Percentiles rank a stretch among this genome's conserved stretches.
Evolutionary conservation across 208 protist genomes (phyloP).

Genomic region (Trypanosoma brucei): DNA sequence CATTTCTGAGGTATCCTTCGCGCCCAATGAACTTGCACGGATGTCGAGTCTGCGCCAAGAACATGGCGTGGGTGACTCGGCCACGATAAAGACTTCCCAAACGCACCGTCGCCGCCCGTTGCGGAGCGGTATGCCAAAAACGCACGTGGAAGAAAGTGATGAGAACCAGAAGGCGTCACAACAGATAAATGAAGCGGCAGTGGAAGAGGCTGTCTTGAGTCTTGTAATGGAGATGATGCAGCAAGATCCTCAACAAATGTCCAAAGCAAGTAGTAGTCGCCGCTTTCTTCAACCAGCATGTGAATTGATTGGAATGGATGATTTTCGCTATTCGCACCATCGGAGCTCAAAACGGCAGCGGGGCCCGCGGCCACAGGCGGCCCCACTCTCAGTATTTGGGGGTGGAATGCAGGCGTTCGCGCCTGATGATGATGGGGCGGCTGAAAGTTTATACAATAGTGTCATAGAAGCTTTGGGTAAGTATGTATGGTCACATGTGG

Average conservation of each 20-base stretch:
- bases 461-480: constrained; percentile 46
- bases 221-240: constrained; percentile 26
- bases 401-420: constrained; percentile 47
- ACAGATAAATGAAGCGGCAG: constrained; percentile 16
- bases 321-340: constrained; percentile 20
- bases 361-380: neutral
- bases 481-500: constrained; percentile 67
- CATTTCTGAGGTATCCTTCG: constrained; percentile 2
- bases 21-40: constrained; percentile 9
- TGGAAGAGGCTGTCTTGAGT: constrained; percentile 26
- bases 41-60: constrained; percentile 21
- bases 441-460: constrained; percentile 42
- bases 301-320: constrained; percentile 44
- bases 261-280: constrained; percentile 6
- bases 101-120: neutral
- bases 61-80: constrained; percentile 21
- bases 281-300: constrained; percentile 23
- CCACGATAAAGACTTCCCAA: constrained; percentile 4
- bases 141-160: neutral
- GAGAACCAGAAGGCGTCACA: constrained; percentile 4
- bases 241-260: constrained; percentile 2
- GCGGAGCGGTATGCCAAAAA: neutral
- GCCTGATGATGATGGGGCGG: constrained; percentile 25
- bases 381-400: constrained; percentile 32
- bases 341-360: neutral